Evolutionary conservation across 1,284 basidiomycete species (phyloP), one percentile per base, ranked within the genome.

Genomic region (Neonothopanus nambi): DNA sequence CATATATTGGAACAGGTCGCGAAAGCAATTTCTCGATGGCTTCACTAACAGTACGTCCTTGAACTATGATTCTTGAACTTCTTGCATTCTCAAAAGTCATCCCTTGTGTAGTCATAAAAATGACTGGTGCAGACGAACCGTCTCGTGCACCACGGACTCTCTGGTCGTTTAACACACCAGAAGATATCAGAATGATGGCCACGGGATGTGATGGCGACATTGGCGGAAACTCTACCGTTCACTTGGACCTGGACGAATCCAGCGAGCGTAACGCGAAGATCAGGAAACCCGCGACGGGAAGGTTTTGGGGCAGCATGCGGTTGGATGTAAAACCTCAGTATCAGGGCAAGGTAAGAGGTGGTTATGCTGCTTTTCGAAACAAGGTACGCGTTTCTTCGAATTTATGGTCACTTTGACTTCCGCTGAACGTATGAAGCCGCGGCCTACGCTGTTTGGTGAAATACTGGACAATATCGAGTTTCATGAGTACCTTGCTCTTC

Each of bases 361-460:
- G 91, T 1, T 94, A 93, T 67, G 90, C 92, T 30, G 93, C 90
- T 5, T 90, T 96, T 68, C 75, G 91, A 55, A 95, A 87, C 66
- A 89, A 86, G 74, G 85, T 84, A 57, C 60, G 79, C 71, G 33
- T 23, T n/a, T n/a, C n/a, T n/a, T 60, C 48, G 9, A 24, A 26
- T 45, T 24, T 30, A 12, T 48, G 18, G 30, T 20, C 39, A 48
- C 12, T 52, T 35, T 30, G 18, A 21, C 2, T 42, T 24, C 26
- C 1, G 21, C 17, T 44, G 15, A 40, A 17, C 18, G 18, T 18
- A 15, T 8, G 15, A 11, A 58, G 57, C 47, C 37, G 2, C 57
- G 57, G 24, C 55, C 46, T 18, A 56, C 47, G 15, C 63, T 96
- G 28, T 95, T 95, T 58, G 92, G 94, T 18, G 84, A 89, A 56